Percentiles rank a stretch among this genome's conserved stretches.
Evolutionary conservation across 306 rosid species (phyloP).

Genomic region (Lupinus albus): DNA sequence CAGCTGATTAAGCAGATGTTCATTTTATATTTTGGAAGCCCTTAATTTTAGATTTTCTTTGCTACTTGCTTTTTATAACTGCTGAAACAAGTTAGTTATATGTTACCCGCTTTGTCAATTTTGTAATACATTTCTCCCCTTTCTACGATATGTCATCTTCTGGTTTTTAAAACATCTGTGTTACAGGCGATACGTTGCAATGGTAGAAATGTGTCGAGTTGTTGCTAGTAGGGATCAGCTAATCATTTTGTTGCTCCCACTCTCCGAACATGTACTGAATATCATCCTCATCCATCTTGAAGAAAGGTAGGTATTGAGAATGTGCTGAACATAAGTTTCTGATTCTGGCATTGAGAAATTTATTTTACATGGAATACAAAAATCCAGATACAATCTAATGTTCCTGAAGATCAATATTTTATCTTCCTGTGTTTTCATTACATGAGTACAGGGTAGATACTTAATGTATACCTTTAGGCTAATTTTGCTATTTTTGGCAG

Average conservation of each 20-base stretch:
- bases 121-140: conserved; percentile 12
- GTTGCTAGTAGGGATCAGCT: conserved; percentile 75
- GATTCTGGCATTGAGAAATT: conserved; percentile 11
- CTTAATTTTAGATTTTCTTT: background rate
- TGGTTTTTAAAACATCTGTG: conserved; percentile 40
- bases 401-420: background rate
- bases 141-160: conserved; percentile 1
- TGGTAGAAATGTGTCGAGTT: conserved; percentile 94
- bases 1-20: conserved; percentile 26
- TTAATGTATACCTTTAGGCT: conserved; percentile 23
- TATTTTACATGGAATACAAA: conserved; percentile 14
- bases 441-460: background rate
- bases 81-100: background rate
- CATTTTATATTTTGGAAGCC: conserved; percentile 9
- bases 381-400: background rate
- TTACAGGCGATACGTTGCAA: conserved; percentile 84
- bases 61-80: background rate
- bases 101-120: background rate
- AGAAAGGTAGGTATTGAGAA: conserved; percentile 83
- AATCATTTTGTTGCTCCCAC: conserved; percentile 68
- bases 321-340: conserved; percentile 35
- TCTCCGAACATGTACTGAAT: conserved; percentile 76
- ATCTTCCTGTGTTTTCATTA: background rate
- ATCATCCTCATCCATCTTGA: conserved; percentile 77
- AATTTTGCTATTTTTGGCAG: conserved; percentile 49